Conservation (phyloP, 208 protist species). For the Angomonas deanei region DNA sequence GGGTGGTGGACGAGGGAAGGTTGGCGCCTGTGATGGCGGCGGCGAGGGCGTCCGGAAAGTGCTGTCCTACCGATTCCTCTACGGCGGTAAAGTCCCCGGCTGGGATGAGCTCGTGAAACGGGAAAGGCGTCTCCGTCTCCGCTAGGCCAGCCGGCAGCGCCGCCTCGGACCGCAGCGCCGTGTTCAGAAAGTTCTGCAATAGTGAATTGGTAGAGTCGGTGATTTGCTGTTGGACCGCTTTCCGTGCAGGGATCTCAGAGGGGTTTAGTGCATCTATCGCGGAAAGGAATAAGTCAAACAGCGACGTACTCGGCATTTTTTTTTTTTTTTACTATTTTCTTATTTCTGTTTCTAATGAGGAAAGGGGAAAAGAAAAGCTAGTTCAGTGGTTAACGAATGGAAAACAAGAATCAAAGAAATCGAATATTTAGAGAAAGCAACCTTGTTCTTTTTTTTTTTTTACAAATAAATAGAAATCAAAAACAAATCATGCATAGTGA, state of each 20-base stretch:
- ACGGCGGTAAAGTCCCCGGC: not conserved
- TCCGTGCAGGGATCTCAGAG: not conserved
- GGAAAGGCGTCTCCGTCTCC: not conserved
- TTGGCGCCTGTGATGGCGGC: not conserved
- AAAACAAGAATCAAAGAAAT: not conserved
- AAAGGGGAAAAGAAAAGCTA: conserved; percentile 4
- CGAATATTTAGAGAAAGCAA: too few relatives aligned
- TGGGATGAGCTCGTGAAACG: not conserved
- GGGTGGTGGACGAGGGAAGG: too few relatives aligned
- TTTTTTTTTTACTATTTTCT: too few relatives aligned
- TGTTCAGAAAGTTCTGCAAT: not conserved
- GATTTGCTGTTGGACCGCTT: not conserved
- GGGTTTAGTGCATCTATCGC: not conserved
- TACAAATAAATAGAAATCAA: conserved; percentile 3
- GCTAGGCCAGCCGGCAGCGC: not conserved
- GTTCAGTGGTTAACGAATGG: not conserved
- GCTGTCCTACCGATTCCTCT: not conserved
- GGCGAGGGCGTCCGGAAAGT: not conserved
- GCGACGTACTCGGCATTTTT: not conserved
- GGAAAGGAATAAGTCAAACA: not conserved
- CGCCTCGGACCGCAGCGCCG: not conserved
- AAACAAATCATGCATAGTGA: conserved; percentile 1
- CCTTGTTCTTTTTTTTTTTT: too few relatives aligned
- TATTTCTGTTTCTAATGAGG: too few relatives aligned
- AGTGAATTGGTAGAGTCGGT: not conserved